These are phyloP conservation scores for Erodium trifolium DNA, from an alignment of 441 rosid species.

Conservation along the genomic window DNA sequence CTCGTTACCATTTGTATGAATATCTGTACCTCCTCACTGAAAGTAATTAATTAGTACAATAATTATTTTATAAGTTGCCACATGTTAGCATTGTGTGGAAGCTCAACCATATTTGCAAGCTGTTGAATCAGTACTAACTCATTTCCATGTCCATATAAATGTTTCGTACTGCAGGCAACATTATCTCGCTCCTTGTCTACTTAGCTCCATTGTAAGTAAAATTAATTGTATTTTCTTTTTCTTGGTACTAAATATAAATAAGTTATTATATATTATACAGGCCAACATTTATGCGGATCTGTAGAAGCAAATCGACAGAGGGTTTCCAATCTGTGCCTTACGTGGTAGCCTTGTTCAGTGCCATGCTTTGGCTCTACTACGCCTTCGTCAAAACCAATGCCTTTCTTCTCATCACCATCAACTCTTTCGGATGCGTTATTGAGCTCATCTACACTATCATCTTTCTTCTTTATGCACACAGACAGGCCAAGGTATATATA, in stretches of 20 bases:
- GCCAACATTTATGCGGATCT: constrained; percentile 64
- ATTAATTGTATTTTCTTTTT: no score
- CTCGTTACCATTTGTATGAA: not conserved
- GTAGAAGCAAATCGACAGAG: constrained; percentile 60
- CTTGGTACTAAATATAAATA: no score
- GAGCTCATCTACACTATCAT: constrained; percentile 57
- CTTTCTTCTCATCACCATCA: constrained; percentile 66
- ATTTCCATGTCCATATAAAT: constrained; percentile 2
- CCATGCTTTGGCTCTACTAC: constrained; percentile 79
- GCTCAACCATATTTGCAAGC: not conserved
- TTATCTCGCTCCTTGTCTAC: constrained; percentile 61
- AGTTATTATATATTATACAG: no score
- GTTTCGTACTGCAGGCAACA: constrained; percentile 41
- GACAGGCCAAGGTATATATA: constrained; percentile 36
- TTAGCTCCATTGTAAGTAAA: constrained; percentile 73
- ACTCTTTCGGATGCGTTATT: constrained; percentile 61
- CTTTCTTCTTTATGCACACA: constrained; percentile 53
- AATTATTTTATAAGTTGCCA: not conserved
- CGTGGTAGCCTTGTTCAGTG: constrained; percentile 70
- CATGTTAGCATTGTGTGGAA: not conserved
- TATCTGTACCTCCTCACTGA: not conserved
- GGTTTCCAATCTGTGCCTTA: constrained; percentile 73
- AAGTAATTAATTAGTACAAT: not conserved
- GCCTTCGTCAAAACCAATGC: constrained; percentile 48
- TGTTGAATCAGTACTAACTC: constrained; percentile 10